Percentiles rank a stretch among this genome's conserved stretches.
Evolutionary conservation across 176 grass and related monocot genomes (phyloP).

Genomic region (Musa schizocarpa): DNA sequence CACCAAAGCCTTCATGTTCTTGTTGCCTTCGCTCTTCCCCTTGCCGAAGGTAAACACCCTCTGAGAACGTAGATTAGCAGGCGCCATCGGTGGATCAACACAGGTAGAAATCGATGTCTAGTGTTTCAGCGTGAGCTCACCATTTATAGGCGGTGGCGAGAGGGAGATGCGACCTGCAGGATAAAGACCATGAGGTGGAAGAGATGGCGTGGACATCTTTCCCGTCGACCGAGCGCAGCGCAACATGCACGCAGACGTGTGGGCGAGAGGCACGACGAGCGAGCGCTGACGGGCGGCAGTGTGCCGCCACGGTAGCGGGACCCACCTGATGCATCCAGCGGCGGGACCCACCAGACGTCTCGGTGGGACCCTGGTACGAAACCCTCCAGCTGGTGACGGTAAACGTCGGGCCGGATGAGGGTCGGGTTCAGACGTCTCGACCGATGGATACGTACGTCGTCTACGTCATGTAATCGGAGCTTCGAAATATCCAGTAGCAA

Average conservation of each 20-base stretch:
- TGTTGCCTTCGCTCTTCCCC: conserved; percentile 97
- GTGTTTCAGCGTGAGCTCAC: not conserved
- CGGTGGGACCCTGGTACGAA: too few species aligned
- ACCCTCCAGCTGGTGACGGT: too few species aligned
- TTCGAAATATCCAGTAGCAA: too few species aligned
- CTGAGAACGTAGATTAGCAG: conserved; percentile 19
- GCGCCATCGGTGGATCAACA: not conserved
- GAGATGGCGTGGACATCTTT: not conserved
- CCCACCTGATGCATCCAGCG: too few species aligned
- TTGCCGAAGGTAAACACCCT: conserved; percentile 96
- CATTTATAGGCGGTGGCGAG: not conserved
- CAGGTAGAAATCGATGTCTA: not conserved
- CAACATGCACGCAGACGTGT: not conserved
- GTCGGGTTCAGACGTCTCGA: too few species aligned
- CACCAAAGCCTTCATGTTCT: conserved; percentile 82
- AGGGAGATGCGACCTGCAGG: not conserved
- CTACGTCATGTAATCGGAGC: too few species aligned
- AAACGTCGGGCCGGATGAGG: too few species aligned
- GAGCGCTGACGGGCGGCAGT: not conserved
- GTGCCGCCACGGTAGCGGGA: not conserved
- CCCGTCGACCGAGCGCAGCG: not conserved
- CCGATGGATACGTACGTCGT: too few species aligned
- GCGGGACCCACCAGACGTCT: too few species aligned
- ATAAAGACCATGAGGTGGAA: not conserved
- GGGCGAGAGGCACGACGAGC: not conserved